A percentile compares a stretch with the other conserved stretches of the same genome.
These are phyloP conservation scores for Debaryomyces hansenii DNA, from an alignment of 805 yeast genomes.

Conservation along the genomic window DNA sequence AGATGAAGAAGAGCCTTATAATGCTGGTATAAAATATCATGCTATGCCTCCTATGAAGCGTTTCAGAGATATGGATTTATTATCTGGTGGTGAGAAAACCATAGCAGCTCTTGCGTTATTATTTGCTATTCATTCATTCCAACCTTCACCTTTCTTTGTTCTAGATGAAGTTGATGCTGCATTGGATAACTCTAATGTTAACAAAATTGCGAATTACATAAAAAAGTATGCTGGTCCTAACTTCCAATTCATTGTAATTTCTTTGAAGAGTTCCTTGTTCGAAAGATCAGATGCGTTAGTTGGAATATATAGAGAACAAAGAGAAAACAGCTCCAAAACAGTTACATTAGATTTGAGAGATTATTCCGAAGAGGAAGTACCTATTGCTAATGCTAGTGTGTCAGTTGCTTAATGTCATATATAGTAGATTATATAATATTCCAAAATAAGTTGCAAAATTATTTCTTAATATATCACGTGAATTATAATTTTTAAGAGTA, in stretches of 20 bases:
- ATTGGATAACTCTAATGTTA: conserved; percentile 84
- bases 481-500: too few relatives aligned
- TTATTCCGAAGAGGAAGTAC: conserved; percentile 44
- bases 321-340: conserved; percentile 68
- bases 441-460: not conserved
- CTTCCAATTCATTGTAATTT: conserved; percentile 90
- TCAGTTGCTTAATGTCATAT: not conserved
- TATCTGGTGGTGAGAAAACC: conserved; percentile 96
- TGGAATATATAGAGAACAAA: conserved; percentile 86
- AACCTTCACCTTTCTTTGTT: conserved; percentile 94
- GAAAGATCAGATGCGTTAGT: conserved; percentile 89
- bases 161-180: conserved; percentile 99
- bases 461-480: not conserved
- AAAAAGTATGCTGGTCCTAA: conserved; percentile 69
- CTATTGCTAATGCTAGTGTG: conserved; percentile 9
- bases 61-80: conserved; percentile 85
- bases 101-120: conserved; percentile 92
- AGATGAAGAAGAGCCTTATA: conserved; percentile 87
- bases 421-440: not conserved
- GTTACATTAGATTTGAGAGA: conserved; percentile 70
- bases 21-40: conserved; percentile 80
- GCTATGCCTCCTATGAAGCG: conserved; percentile 97
- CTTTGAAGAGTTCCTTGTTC: conserved; percentile 82
- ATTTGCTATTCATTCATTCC: conserved; percentile 87
- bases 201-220: conserved; percentile 83